Evolutionary conservation across 2,329 filamentous ascomycete genomes (phyloP).

Genomic region (Botrytis galanthina): DNA sequence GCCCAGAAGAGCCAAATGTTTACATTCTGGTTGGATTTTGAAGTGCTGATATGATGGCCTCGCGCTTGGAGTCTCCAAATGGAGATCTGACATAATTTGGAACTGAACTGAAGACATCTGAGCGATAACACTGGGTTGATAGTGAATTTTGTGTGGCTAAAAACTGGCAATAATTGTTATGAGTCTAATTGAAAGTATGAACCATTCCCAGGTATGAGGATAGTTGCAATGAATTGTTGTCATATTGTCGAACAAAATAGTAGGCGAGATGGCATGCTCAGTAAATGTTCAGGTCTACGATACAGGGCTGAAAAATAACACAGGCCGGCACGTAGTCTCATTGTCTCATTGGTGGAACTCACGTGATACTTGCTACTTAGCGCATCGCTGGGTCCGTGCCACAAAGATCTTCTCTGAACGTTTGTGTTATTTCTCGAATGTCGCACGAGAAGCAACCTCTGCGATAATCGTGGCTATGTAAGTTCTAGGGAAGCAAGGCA

Average conservation of each 20-base stretch:
- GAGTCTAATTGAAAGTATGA: neutral
- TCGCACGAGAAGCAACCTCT: neutral
- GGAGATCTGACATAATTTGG: constrained; percentile 26
- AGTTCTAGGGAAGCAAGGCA: neutral
- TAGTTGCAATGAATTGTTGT: neutral
- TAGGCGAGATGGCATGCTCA: neutral
- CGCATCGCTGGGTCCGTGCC: neutral
- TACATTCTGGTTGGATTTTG: constrained; percentile 22
- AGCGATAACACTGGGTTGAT: neutral
- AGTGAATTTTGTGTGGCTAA: neutral
- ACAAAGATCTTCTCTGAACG: neutral
- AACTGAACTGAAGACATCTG: constrained; percentile 21
- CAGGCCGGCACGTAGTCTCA: neutral
- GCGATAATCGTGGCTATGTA: constrained; percentile 6
- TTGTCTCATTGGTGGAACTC: neutral
- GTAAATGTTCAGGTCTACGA: neutral
- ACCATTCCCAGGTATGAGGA: neutral
- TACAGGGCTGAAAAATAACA: neutral
- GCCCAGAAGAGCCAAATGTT: constrained; percentile 22
- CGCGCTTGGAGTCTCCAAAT: constrained; percentile 24
- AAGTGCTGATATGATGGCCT: constrained; percentile 22
- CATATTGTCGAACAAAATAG: neutral
- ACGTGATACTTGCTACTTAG: neutral
- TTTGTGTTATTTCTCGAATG: neutral
- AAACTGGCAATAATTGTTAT: neutral